Evolutionary conservation across 78 protist species (phyloP).

Genomic region (Isochrysis galbana): DNA sequence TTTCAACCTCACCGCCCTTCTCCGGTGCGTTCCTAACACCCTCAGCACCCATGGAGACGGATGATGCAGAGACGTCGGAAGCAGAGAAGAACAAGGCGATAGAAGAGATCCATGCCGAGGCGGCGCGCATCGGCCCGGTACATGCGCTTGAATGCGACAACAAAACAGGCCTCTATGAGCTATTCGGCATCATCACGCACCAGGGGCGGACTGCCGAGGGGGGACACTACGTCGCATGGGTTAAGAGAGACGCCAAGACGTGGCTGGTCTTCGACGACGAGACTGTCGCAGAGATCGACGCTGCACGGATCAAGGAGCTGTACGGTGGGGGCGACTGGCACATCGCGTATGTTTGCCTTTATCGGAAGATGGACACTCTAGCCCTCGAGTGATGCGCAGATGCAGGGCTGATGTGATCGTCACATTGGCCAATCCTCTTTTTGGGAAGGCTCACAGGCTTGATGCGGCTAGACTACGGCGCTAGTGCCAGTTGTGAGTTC

Average conservation of each 20-base stretch:
- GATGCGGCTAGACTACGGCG: too few species aligned
- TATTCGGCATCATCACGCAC: constrained; percentile 85
- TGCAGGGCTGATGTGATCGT: too few species aligned
- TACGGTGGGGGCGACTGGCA: constrained; percentile 84
- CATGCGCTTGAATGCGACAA: not conserved
- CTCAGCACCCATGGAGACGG: not conserved
- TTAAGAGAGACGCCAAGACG: not conserved
- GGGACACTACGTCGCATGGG: constrained; percentile 95
- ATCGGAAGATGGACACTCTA: constrained; percentile 35
- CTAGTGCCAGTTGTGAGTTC: too few species aligned
- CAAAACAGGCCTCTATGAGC: constrained; percentile 81
- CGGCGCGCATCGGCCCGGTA: not conserved
- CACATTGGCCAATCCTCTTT: too few species aligned
- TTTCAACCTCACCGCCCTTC: too few species aligned
- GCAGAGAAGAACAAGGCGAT: not conserved
- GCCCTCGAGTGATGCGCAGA: too few species aligned
- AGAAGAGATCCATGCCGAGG: not conserved
- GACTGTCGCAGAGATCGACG: constrained; percentile 58
- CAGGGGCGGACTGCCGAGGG: constrained; percentile 87
- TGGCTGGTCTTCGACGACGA: constrained; percentile 90
- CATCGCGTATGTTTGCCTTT: constrained; percentile 82
- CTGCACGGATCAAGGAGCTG: constrained; percentile 73
- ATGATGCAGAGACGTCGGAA: not conserved
- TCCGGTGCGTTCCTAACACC: too few species aligned
- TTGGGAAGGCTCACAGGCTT: too few species aligned